Base-by-base conservation (phyloP, 441 rosid species). In the Erodium trifolium region DNA sequence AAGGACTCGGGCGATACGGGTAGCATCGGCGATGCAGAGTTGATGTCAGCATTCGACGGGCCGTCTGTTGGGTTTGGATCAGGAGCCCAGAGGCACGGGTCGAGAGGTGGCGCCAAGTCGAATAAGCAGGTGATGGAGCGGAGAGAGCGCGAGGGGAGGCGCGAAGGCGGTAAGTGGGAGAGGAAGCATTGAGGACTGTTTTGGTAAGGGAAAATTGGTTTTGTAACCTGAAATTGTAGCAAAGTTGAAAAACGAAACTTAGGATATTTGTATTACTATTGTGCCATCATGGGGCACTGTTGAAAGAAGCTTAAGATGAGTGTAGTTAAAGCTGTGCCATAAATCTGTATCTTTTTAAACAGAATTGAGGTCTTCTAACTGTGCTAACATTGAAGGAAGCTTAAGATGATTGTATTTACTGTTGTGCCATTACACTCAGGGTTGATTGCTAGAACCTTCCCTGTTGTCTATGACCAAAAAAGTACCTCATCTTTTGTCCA, bases 151-250 rank as follows among this genome's bases (percentile, higher is more conserved):
- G 96, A 85, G 45, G 82, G 88, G 16, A 78, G 91, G 76, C 87
- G 92, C 0, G 94, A 88, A 78, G 41, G 41, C 41, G 93, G 97
- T 59, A 90, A 90, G 78, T 90, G 97, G 97, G 94, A 88, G 80
- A 82, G 92, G 63, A 90, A 91, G 78, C 93, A 88, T 78, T 85
- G 71, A 68, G 41, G 41, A 37, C 41, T 1, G 41, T 37, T 31
- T 31, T 31, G 34, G 41, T 37, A 37, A 37, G 41, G 41, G 41
- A 57, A 17, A 59, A 59, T 19, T 59, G 63, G 29, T 37, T 59
- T 59, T 19, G 63, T 59, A 19, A 47, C 53, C 10, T 47, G 0
- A 4, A 14, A 53, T 59, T 59, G 63, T 59, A 18, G 63, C 62
- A 31, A 31, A 31, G 34, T 31, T 31, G 34, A 31, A 31, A 31